These are phyloP conservation scores for Geosmithia flava DNA, from an alignment of 2,329 filamentous ascomycete genomes.

Conservation along the genomic window DNA sequence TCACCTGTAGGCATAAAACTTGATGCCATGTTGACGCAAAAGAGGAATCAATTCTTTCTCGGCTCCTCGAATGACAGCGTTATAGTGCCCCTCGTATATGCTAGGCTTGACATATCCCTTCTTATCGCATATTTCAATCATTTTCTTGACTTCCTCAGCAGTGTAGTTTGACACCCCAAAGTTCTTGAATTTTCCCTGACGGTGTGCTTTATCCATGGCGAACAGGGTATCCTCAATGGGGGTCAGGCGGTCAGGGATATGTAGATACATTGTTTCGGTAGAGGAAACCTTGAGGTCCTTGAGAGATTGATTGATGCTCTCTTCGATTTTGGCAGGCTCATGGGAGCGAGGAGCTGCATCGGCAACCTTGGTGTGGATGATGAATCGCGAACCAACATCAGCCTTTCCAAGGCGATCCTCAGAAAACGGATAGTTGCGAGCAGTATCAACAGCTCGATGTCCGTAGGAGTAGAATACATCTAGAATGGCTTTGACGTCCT, in stretches of 20 bases:
- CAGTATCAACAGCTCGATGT: background rate
- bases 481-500: background rate
- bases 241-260: slow-evolving; percentile 29
- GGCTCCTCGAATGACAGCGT: slow-evolving; percentile 24
- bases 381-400: slow-evolving; percentile 5
- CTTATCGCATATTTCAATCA: slow-evolving; percentile 27
- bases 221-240: slow-evolving; percentile 24
- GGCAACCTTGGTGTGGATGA: slow-evolving; percentile 4
- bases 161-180: slow-evolving; percentile 35
- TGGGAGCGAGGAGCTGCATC: no score
- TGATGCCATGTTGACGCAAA: slow-evolving; percentile 25
- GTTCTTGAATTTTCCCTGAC: slow-evolving; percentile 27
- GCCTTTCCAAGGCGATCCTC: background rate
- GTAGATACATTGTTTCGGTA: slow-evolving; percentile 17
- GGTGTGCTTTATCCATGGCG: slow-evolving; percentile 26
- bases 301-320: no score
- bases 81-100: slow-evolving; percentile 36
- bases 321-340: no score
- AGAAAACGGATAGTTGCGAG: background rate
- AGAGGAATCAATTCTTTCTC: slow-evolving; percentile 29
- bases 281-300: no score
- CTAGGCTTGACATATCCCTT: slow-evolving; percentile 26
- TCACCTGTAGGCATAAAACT: slow-evolving; percentile 25
- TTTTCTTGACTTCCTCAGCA: slow-evolving; percentile 26
- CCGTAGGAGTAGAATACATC: background rate